phyloP scores from a whole-genome alignment of 1,139 yeast species.

The Yamadazyma jaroonii region DNA sequence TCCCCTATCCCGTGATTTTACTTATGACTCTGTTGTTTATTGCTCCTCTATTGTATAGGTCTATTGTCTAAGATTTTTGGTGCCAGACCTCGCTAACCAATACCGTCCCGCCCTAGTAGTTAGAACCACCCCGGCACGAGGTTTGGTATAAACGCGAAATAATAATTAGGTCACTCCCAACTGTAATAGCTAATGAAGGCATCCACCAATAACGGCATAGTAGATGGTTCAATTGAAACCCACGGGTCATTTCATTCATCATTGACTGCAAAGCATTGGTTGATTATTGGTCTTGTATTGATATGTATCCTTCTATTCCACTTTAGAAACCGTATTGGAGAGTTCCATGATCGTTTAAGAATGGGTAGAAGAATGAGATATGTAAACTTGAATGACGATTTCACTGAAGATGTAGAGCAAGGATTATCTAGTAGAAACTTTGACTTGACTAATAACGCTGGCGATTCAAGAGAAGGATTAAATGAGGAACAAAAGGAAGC shows the following conservation, averaged over 20 bases:
- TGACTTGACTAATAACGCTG: constrained; percentile 47
- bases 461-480: constrained; percentile 61
- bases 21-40: no score
- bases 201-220: constrained; percentile 6
- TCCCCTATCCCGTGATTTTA: not conserved
- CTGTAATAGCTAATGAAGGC: constrained; percentile 8
- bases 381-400: constrained; percentile 29
- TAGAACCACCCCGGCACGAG: no score
- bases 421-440: constrained; percentile 65
- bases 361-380: constrained; percentile 21
- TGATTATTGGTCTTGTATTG: constrained; percentile 13
- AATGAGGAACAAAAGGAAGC: constrained; percentile 51
- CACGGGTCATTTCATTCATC: constrained; percentile 9
- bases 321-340: constrained; percentile 24
- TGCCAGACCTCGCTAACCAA: no score
- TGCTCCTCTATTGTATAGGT: no score
- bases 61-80: no score
- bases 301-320: constrained; percentile 18
- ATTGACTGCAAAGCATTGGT: constrained; percentile 12
- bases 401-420: constrained; percentile 58
- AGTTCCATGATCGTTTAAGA: constrained; percentile 24
- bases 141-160: no score
- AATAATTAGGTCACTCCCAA: not conserved
- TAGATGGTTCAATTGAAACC: constrained; percentile 7
- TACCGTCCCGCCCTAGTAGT: no score